These are phyloP conservation scores for Smittium mucronatum DNA, from an alignment of 371 early-diverging fungal species.

Conservation along the genomic window DNA sequence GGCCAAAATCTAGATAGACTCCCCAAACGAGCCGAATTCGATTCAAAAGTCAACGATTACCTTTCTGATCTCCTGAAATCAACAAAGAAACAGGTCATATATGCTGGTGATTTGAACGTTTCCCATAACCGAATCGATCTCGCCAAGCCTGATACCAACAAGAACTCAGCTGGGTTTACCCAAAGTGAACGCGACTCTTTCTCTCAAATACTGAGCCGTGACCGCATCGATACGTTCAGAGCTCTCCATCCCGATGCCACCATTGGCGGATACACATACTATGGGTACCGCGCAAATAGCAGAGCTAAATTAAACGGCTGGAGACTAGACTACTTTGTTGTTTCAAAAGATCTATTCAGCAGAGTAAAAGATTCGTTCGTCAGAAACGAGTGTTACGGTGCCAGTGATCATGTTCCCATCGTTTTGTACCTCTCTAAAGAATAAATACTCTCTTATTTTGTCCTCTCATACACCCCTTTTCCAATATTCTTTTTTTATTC, in stretches of 20 bases:
- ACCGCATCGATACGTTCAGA: constrained; percentile 68
- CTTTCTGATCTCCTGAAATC: constrained; percentile 49
- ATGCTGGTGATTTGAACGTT: constrained; percentile 85
- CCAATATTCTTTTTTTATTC: neutral
- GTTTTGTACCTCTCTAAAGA: constrained; percentile 42
- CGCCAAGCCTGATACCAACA: constrained; percentile 64
- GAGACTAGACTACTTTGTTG: constrained; percentile 80
- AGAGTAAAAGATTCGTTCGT: constrained; percentile 52
- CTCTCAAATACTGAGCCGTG: constrained; percentile 38
- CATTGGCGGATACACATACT: constrained; percentile 63
- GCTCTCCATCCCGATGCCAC: constrained; percentile 48
- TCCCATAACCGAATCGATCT: constrained; percentile 71
- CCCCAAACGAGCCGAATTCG: constrained; percentile 49
- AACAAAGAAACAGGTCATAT: constrained; percentile 61
- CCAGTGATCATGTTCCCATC: constrained; percentile 81
- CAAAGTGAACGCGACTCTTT: constrained; percentile 71
- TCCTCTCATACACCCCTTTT: too few species aligned
- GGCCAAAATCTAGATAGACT: constrained; percentile 58
- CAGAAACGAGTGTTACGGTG: constrained; percentile 69
- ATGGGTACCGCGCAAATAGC: constrained; percentile 58
- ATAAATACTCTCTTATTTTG: too few species aligned
- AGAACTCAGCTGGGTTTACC: constrained; percentile 71
- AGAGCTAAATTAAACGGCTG: constrained; percentile 69
- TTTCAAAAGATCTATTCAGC: constrained; percentile 44
- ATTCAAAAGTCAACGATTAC: constrained; percentile 50